A percentile compares a stretch with the other conserved stretches of the same genome.
These are phyloP conservation scores for Torrubiellomyces zombiae DNA, from an alignment of 2,329 filamentous ascomycete species.

Conservation along the genomic window DNA sequence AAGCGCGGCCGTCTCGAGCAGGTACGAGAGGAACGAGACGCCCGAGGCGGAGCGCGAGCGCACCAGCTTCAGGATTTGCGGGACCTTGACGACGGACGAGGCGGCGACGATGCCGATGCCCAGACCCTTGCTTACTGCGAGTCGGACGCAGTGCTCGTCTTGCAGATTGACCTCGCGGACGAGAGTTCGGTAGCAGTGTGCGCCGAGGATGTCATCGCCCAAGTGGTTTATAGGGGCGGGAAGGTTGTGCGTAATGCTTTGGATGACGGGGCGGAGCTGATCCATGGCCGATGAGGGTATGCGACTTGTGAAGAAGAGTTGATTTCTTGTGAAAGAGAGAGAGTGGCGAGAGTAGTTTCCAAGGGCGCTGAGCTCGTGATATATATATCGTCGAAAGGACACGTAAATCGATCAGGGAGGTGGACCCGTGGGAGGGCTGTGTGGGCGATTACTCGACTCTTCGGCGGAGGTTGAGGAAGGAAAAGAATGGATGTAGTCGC, in stretches of 20 bases:
- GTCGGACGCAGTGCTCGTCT: conserved; percentile 65
- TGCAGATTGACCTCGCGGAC: conserved; percentile 70
- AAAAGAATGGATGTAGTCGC: too few relatives aligned
- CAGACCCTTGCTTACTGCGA: conserved; percentile 80
- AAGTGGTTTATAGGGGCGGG: conserved; percentile 60
- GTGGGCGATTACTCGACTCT: too few relatives aligned
- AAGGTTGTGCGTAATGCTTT: conserved; percentile 55
- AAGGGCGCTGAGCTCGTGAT: too few relatives aligned
- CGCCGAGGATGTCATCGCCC: conserved; percentile 65
- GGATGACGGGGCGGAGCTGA: conserved; percentile 40
- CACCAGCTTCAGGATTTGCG: conserved; percentile 87
- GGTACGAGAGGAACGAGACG: conserved; percentile 77
- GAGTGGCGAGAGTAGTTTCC: too few relatives aligned
- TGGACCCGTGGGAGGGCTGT: too few relatives aligned
- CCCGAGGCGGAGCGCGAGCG: conserved; percentile 65
- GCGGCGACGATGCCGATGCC: conserved; percentile 87
- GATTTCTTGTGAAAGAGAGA: too few relatives aligned
- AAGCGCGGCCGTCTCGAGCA: conserved; percentile 79
- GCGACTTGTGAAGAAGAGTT: too few relatives aligned
- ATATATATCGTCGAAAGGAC: too few relatives aligned
- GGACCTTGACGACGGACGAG: conserved; percentile 85
- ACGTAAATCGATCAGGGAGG: too few relatives aligned
- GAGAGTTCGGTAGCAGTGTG: conserved; percentile 69
- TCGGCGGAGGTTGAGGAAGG: too few relatives aligned
- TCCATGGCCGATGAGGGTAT: conserved; percentile 37